Percentiles rank a stretch among this genome's conserved stretches.
Conservation (phyloP, 768 basidiomycete genomes). For the Pleurotus cornucopiae region DNA sequence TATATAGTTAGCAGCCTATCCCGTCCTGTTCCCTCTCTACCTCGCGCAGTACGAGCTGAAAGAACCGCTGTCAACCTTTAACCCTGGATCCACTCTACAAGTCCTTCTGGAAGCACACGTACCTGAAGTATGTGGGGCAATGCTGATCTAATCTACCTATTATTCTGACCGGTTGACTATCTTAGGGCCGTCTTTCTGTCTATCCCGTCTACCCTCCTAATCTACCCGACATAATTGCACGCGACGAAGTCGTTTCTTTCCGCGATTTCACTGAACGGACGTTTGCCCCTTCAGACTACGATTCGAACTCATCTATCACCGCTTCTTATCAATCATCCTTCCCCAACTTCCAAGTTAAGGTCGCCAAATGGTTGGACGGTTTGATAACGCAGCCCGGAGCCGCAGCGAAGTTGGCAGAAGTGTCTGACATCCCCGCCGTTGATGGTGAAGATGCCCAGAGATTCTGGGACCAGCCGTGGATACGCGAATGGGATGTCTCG, state of each 20-base stretch:
- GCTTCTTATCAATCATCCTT: slow-evolving; percentile 8
- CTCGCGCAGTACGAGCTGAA: slow-evolving; percentile 43
- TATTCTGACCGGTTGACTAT: neutral
- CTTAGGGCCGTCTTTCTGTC: slow-evolving; percentile 13
- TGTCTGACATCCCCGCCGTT: slow-evolving; percentile 22
- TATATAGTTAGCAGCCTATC: slow-evolving; percentile 54
- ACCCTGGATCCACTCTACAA: slow-evolving; percentile 15
- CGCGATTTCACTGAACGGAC: slow-evolving; percentile 13
- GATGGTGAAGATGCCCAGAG: slow-evolving; percentile 13
- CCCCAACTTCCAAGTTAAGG: slow-evolving; percentile 6
- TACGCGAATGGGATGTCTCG: slow-evolving; percentile 35
- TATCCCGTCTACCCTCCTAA: slow-evolving; percentile 7
- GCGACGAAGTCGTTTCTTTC: slow-evolving; percentile 12
- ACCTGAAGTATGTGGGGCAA: slow-evolving; percentile 18
- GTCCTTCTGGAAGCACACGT: slow-evolving; percentile 29
- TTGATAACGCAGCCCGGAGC: slow-evolving; percentile 13
- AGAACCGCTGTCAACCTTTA: slow-evolving; percentile 8
- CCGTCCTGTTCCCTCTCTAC: slow-evolving; percentile 63
- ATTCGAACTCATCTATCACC: neutral
- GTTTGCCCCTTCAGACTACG: slow-evolving; percentile 2
- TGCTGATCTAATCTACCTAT: neutral
- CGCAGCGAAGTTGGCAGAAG: slow-evolving; percentile 16
- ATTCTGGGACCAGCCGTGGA: slow-evolving; percentile 16
- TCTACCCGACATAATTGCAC: neutral
- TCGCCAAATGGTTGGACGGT: slow-evolving; percentile 4